phyloP scores from a whole-genome alignment of 1,284 basidiomycete genomes.

The Crucibulum cyathiforme region DNA sequence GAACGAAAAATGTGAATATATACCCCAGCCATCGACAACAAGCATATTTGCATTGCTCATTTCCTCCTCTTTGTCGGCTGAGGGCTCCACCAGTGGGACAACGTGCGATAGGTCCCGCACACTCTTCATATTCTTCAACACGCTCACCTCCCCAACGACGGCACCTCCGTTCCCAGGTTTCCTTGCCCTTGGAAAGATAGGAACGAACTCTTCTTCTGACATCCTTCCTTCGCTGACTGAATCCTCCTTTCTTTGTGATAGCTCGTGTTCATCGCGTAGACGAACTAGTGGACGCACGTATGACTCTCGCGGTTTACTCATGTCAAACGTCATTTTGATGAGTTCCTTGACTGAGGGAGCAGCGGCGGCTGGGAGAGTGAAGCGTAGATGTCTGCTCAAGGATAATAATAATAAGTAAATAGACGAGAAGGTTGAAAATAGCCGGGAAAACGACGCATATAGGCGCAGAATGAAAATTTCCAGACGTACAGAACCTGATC shows the following conservation, averaged over 20 bases:
- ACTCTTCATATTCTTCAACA: constrained; percentile 23
- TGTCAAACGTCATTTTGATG: neutral
- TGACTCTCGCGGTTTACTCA: neutral
- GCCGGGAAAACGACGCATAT: neutral
- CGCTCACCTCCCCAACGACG: constrained; percentile 4
- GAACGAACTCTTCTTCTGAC: constrained; percentile 34
- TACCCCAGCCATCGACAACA: constrained; percentile 66
- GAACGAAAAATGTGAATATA: constrained; percentile 18
- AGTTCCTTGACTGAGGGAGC: neutral
- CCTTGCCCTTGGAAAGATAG: constrained; percentile 51
- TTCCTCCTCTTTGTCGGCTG: constrained; percentile 47
- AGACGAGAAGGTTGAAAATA: neutral
- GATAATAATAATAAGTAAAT: no score
- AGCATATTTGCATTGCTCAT: constrained; percentile 53
- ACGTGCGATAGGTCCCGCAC: constrained; percentile 34
- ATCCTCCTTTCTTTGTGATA: constrained; percentile 3
- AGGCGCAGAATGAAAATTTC: neutral
- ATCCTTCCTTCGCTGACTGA: neutral
- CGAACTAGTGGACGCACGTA: no score
- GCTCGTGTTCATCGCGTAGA: no score
- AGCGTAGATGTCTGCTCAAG: no score
- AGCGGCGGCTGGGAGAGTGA: no score
- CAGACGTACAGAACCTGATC: constrained; percentile 32
- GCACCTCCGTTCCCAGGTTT: constrained; percentile 17
- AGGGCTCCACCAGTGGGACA: constrained; percentile 22